Conservation (phyloP, 2,329 filamentous ascomycete genomes). For the Colletotrichum camelliae region DNA sequence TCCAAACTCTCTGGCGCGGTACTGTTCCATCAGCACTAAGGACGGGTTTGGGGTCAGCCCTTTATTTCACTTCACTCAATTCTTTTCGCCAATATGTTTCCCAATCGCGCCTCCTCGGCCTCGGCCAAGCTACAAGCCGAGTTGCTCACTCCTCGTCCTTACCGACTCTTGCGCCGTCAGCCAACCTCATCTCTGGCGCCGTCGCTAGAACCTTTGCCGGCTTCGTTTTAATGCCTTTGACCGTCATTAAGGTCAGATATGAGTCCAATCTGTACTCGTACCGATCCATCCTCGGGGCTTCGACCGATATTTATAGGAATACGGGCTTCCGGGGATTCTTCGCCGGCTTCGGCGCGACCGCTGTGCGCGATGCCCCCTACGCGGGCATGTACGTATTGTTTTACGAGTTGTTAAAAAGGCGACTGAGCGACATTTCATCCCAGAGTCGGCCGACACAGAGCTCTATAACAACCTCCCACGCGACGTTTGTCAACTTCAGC, state of each 20-base stretch:
- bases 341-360: constrained; percentile 90
- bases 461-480: constrained; percentile 14
- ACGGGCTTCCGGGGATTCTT: constrained; percentile 89
- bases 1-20: constrained; percentile 87
- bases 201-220: constrained; percentile 85
- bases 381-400: constrained; percentile 93
- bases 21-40: constrained; percentile 91
- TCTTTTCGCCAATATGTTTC: constrained; percentile 72
- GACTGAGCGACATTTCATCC: constrained; percentile 45
- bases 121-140: constrained; percentile 23
- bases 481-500: constrained; percentile 68
- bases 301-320: constrained; percentile 72
- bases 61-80: constrained; percentile 93
- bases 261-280: constrained; percentile 90
- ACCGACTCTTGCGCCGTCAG: constrained; percentile 81
- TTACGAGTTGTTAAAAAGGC: constrained; percentile 83
- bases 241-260: constrained; percentile 95
- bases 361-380: constrained; percentile 93
- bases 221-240: constrained; percentile 93
- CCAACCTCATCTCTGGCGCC: constrained; percentile 86
- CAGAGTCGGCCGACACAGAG: not conserved
- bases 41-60: constrained; percentile 88
- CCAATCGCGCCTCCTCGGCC: constrained; percentile 27
- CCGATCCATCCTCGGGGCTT: constrained; percentile 74
- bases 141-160: constrained; percentile 68